Percentiles rank a stretch among this genome's conserved stretches.
Evolutionary conservation across 108 stramenopile species (phyloP).

Genomic region (Pseudonitzschia pungens): DNA sequence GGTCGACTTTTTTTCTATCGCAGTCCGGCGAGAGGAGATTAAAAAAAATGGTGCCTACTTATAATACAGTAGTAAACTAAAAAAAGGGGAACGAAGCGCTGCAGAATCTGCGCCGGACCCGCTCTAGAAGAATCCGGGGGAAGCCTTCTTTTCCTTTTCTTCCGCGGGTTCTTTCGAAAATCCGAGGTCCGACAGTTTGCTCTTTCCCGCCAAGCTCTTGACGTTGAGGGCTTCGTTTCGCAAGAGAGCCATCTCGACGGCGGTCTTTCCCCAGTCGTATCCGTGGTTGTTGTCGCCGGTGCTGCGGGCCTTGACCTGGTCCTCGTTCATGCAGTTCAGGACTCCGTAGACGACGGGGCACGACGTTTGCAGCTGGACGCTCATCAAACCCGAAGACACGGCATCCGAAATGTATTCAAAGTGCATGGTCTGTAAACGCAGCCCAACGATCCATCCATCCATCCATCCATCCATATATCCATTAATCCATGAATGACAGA

Average conservation of each 20-base stretch:
- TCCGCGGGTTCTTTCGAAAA: conserved; percentile 8
- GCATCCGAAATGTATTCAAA: conserved; percentile 98
- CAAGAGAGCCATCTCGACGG: conserved; percentile 94
- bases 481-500: no score
- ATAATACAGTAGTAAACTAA: no score
- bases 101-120: no score
- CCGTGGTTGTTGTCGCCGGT: conserved; percentile 92
- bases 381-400: conserved; percentile 93
- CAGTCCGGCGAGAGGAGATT: no score
- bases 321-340: conserved; percentile 85
- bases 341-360: conserved; percentile 92
- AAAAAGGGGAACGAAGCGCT: no score
- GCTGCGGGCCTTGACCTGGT: conserved; percentile 77
- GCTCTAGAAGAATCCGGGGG: conserved; percentile 38
- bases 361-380: conserved; percentile 81
- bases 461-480: no score
- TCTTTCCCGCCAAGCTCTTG: conserved; percentile 27
- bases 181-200: conserved; percentile 21
- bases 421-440: conserved; percentile 85
- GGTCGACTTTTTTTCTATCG: no score
- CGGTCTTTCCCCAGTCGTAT: conserved; percentile 93
- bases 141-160: conserved; percentile 24
- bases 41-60: no score
- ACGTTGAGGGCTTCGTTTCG: conserved; percentile 73
- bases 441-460: no score